A percentile compares a stretch with the other conserved stretches of the same genome.
These are phyloP conservation scores for Gnetum montanum DNA, from an alignment of 75 land plant species.

Conservation along the genomic window DNA sequence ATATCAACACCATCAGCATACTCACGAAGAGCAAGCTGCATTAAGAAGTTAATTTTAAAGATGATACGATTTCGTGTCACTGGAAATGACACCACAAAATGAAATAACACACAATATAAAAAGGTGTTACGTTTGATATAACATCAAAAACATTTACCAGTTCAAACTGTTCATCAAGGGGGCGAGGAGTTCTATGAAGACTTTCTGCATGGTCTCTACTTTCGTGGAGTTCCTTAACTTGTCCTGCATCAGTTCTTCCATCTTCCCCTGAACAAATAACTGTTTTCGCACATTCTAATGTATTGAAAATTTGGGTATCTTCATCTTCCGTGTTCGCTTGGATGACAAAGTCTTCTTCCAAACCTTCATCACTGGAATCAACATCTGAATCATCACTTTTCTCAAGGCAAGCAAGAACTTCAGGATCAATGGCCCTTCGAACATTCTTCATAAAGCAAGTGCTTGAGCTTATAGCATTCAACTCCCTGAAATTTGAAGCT, in stretches of 20 bases:
- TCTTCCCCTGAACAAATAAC: not conserved
- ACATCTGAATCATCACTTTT: conserved; percentile 46
- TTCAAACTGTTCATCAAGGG: conserved; percentile 87
- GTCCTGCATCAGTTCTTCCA: not conserved
- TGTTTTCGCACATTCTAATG: not conserved
- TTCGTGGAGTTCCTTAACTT: not conserved
- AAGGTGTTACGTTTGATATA: not conserved
- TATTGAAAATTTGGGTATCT: not conserved
- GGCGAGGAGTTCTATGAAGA: conserved; percentile 36
- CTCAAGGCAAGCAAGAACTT: conserved; percentile 61
- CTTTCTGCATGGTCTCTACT: conserved; percentile 2
- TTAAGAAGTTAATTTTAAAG: not conserved
- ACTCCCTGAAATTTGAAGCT: conserved; percentile 7
- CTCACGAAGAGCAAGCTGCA: conserved; percentile 55
- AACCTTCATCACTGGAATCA: conserved; percentile 70
- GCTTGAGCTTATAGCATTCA: conserved; percentile 40
- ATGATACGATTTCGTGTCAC: too few relatives aligned
- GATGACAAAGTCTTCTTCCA: conserved; percentile 85
- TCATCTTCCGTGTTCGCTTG: conserved; percentile 39
- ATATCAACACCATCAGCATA: conserved; percentile 49
- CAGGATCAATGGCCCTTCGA: conserved; percentile 68
- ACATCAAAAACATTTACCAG: conserved; percentile 26
- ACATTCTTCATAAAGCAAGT: conserved; percentile 24
- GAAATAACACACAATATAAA: not conserved
- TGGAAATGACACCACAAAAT: too few relatives aligned